These are phyloP conservation scores for Tubosaeta brunneosetosa DNA, from an alignment of 768 basidiomycete genomes.

Conservation along the genomic window DNA sequence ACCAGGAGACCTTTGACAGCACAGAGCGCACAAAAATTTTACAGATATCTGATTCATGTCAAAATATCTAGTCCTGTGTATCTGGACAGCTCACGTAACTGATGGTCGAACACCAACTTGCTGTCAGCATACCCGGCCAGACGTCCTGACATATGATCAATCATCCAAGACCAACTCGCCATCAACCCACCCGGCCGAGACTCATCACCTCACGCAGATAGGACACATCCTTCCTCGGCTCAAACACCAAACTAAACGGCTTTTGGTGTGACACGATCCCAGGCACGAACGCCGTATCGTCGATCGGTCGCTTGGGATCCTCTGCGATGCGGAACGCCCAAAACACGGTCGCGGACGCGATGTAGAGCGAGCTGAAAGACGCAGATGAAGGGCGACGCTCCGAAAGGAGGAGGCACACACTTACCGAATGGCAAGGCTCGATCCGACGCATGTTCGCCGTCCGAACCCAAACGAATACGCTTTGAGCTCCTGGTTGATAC, in stretches of 20 bases:
- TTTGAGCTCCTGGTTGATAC: slow-evolving; percentile 46
- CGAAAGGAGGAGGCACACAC: background rate
- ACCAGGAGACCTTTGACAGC: too few relatives aligned
- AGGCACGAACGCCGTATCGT: slow-evolving; percentile 57
- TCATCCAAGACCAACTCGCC: too few relatives aligned
- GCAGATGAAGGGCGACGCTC: background rate
- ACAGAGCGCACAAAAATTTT: too few relatives aligned
- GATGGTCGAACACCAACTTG: too few relatives aligned
- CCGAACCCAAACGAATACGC: slow-evolving; percentile 55
- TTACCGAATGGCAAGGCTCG: slow-evolving; percentile 23
- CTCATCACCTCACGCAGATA: slow-evolving; percentile 13
- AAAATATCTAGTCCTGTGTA: too few relatives aligned
- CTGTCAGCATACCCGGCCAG: too few relatives aligned
- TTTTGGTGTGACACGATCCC: slow-evolving; percentile 59
- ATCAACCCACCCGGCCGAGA: background rate
- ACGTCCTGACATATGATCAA: too few relatives aligned
- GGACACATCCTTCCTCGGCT: slow-evolving; percentile 35
- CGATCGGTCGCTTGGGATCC: slow-evolving; percentile 50
- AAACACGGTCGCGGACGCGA: slow-evolving; percentile 57
- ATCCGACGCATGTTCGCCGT: slow-evolving; percentile 29
- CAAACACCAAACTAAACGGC: slow-evolving; percentile 55
- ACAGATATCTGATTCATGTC: too few relatives aligned
- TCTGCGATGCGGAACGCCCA: slow-evolving; percentile 56
- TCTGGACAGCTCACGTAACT: too few relatives aligned
- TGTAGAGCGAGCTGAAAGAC: slow-evolving; percentile 48